Conservation (phyloP, 2,329 filamentous ascomycete genomes). For the Xylariaceae sp. region DNA sequence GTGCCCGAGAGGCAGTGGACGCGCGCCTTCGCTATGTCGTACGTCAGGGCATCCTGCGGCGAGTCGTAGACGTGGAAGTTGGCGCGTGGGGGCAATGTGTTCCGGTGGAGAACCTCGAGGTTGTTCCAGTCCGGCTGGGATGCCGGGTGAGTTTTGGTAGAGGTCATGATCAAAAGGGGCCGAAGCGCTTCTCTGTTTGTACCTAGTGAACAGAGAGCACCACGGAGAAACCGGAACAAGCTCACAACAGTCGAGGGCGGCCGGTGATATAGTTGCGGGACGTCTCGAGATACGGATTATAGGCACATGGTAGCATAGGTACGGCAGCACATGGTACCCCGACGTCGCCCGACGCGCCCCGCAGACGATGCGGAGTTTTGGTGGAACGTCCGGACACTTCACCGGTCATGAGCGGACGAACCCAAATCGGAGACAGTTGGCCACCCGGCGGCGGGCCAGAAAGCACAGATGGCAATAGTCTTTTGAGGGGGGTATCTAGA, state of each 20-base stretch:
- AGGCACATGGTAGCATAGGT: too few species aligned
- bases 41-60: slow-evolving; percentile 38
- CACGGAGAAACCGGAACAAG: too few species aligned
- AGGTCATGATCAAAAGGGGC: slow-evolving; percentile 5
- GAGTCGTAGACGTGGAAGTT: slow-evolving; percentile 47
- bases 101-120: slow-evolving; percentile 46
- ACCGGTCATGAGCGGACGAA: not conserved
- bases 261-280: too few species aligned
- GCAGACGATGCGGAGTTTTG: not conserved
- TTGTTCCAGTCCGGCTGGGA: slow-evolving; percentile 51
- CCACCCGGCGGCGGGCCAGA: too few species aligned
- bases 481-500: slow-evolving; percentile 22
- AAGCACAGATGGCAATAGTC: too few species aligned
- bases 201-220: too few species aligned
- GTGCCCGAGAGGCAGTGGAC: slow-evolving; percentile 36
- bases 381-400: not conserved
- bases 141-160: slow-evolving; percentile 5
- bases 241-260: too few species aligned
- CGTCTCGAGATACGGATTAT: too few species aligned
- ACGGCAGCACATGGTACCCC: too few species aligned
- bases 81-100: slow-evolving; percentile 46
- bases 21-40: slow-evolving; percentile 28
- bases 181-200: too few species aligned
- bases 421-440: too few species aligned
- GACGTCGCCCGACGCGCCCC: too few species aligned